Conservation (phyloP, 306 rosid genomes). For the Phaseolus lunatus region DNA sequence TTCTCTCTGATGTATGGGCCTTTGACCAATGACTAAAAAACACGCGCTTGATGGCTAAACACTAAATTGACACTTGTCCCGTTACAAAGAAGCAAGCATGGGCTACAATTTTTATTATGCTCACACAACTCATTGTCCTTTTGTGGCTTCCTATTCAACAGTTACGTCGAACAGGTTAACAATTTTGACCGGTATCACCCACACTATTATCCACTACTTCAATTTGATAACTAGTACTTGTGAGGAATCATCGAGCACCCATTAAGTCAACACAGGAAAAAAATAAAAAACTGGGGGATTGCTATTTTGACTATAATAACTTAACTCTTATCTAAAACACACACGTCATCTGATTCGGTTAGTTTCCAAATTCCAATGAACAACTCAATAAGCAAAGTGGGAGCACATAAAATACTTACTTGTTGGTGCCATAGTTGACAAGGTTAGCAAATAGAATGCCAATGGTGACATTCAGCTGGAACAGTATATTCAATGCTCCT, state of each 20-base stretch:
- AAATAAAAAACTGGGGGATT: not conserved
- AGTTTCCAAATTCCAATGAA: not conserved
- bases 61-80: constrained; percentile 25
- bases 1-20: not conserved
- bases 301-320: constrained; percentile 3
- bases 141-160: constrained; percentile 8
- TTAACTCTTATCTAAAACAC: not conserved
- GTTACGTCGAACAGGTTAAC: not conserved
- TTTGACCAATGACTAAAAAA: constrained; percentile 15
- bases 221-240: constrained; percentile 10
- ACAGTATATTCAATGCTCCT: constrained; percentile 85
- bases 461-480: constrained; percentile 83
- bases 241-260: not conserved
- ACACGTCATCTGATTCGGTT: constrained; percentile 2
- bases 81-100: constrained; percentile 1
- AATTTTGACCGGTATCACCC: constrained; percentile 44
- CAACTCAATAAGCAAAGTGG: not conserved
- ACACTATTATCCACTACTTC: not conserved
- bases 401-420: constrained; percentile 55
- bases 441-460: constrained; percentile 92
- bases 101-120: constrained; percentile 11
- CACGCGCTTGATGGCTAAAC: not conserved
- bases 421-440: constrained; percentile 79
- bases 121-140: constrained; percentile 4
- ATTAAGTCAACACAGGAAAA: constrained; percentile 8